Percentiles rank a stretch among this genome's conserved stretches.
Evolutionary conservation across 2,329 filamentous ascomycete species (phyloP).

Genomic region (Mycocentrospora acerina): DNA sequence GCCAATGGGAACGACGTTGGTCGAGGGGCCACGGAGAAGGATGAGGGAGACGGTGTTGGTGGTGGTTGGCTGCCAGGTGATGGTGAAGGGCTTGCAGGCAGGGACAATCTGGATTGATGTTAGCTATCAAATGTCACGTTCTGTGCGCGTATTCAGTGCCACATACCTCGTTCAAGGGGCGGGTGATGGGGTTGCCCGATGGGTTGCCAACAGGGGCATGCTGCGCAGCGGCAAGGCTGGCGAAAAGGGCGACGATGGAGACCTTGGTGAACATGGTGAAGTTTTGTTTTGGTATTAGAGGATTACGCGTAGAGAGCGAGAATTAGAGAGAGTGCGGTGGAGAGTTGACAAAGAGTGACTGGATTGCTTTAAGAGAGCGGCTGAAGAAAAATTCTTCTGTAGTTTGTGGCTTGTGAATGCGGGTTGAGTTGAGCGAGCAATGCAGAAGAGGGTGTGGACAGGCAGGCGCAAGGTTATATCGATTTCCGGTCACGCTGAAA

Average conservation of each 20-base stretch:
- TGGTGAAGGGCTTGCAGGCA: conserved; percentile 57
- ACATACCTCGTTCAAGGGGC: conserved; percentile 51
- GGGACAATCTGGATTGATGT: conserved; percentile 48
- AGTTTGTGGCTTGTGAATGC: conserved; percentile 7
- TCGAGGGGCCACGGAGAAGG: conserved; percentile 60
- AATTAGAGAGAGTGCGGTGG: conserved; percentile 19
- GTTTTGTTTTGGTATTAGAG: conserved; percentile 22
- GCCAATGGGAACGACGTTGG: conserved; percentile 54
- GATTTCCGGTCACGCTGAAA: neutral
- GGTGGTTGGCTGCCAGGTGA: conserved; percentile 59
- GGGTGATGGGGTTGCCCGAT: conserved; percentile 57
- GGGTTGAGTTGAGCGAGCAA: conserved; percentile 4
- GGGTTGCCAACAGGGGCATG: conserved; percentile 34
- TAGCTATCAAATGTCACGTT: conserved; percentile 3
- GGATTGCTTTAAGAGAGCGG: conserved; percentile 27
- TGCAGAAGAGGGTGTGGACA: conserved; percentile 2
- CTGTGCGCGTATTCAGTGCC: conserved; percentile 2
- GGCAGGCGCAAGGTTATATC: conserved; percentile 26
- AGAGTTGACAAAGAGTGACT: conserved; percentile 18
- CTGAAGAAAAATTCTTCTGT: conserved; percentile 31
- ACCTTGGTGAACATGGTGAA: conserved; percentile 38
- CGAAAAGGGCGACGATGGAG: conserved; percentile 52
- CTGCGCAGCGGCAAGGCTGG: conserved; percentile 51
- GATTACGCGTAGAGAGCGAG: conserved; percentile 27
- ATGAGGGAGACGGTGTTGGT: conserved; percentile 57